These are phyloP conservation scores for Microbotryum saponariae DNA, from an alignment of 1,284 basidiomycete species.

Conservation along the genomic window DNA sequence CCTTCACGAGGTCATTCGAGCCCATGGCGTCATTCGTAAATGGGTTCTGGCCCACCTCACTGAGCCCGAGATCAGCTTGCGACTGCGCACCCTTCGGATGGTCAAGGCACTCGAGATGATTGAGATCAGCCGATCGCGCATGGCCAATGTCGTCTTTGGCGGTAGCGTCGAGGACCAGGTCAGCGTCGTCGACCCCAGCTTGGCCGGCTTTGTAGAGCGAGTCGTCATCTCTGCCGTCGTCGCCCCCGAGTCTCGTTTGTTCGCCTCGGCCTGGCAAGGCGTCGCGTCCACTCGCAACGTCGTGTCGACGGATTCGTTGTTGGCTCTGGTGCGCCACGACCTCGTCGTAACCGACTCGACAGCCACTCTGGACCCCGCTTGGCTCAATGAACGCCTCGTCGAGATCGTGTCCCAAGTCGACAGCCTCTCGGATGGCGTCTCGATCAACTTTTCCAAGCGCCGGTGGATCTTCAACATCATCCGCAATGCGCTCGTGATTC, in stretches of 20 bases:
- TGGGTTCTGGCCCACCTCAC: conserved; percentile 11
- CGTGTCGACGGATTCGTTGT: neutral
- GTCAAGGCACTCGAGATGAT: conserved; percentile 7
- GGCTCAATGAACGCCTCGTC: conserved; percentile 11
- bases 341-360: conserved; percentile 3
- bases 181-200: conserved; percentile 3
- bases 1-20: neutral
- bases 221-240: conserved; percentile 7
- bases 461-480: conserved; percentile 13
- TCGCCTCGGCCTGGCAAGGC: conserved; percentile 4
- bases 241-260: conserved; percentile 8
- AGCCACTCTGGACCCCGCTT: conserved; percentile 8
- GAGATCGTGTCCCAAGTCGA: conserved; percentile 9
- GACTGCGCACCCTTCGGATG: conserved; percentile 3
- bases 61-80: conserved; percentile 7
- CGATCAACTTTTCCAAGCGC: conserved; percentile 12
- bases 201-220: conserved; percentile 12
- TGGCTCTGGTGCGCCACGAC: neutral
- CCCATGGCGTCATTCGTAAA: neutral
- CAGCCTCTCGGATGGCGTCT: conserved; percentile 3
- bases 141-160: conserved; percentile 11
- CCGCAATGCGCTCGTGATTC: conserved; percentile 7
- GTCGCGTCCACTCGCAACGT: neutral
- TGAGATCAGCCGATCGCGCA: conserved; percentile 6
- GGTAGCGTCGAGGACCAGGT: conserved; percentile 1